Base-by-base conservation (phyloP, 768 basidiomycete species). In the Mrakia gelida region DNA sequence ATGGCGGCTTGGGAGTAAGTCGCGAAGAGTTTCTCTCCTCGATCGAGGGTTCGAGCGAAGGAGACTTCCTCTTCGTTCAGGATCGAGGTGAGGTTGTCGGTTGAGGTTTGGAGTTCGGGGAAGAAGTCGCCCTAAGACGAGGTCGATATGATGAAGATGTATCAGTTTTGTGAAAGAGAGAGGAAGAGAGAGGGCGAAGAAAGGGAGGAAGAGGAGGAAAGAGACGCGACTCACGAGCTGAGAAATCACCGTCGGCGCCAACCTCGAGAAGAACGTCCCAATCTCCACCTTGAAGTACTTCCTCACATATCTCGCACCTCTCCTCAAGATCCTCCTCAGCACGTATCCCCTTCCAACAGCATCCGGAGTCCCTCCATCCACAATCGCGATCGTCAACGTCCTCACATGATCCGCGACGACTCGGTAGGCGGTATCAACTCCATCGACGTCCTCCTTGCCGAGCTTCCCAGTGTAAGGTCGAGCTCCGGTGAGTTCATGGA, bases 311-410 rank as follows among this genome's bases (percentile, higher is more conserved):
- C 97, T 89, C n/a, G 94, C 93, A 13, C 97, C 97, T 83, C 97
- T 87, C 75, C 97, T 88, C 65, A 99, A 86, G 75, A 99, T 96
- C 28, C 97, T 90, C 70, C 97, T 88, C 9, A 99, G 88, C n/a
- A 99, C 97, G 80, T 99, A 99, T 2, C 97, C 97, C 75, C 97
- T 89, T 13, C 97, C 97, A 71, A 96, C 91, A 82, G 98, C 98
- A 82, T 93, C 94, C 4, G 97, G 97, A 16, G 97, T 90, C 73
- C 97, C 97, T 52, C 97, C 97, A 81, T 99, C 97, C 80, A 93
- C 93, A 80, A 99, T 87, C 23, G 97, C 96, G 82, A 99, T 93
- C 0, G 95, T 95, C 81, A 99, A 86, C 10, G 97, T 98, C 80
- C 97, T 88, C 23, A 95, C 92, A 83, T 99, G 97, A 84, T 99